phyloP scores from a whole-genome alignment of 768 basidiomycete species.

The Pisolithus sp. region DNA sequence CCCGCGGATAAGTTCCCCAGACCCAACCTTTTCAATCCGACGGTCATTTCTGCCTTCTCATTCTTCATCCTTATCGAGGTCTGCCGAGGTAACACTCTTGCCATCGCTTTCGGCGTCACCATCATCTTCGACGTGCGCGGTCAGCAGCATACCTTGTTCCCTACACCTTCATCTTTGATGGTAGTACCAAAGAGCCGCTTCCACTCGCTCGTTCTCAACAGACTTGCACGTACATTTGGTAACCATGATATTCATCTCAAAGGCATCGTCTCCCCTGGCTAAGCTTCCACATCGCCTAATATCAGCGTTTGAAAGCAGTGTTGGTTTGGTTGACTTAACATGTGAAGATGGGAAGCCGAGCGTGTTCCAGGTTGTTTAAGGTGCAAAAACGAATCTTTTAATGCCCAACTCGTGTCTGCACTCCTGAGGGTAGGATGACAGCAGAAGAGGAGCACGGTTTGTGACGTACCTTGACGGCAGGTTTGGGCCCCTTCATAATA shows the following conservation, averaged over 20 bases:
- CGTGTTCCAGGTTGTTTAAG: slow-evolving; percentile 20
- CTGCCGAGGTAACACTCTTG: slow-evolving; percentile 15
- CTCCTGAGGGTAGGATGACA: background rate
- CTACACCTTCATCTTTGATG: slow-evolving; percentile 22
- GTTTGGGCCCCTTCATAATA: slow-evolving; percentile 66
- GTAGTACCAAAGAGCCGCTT: slow-evolving; percentile 45
- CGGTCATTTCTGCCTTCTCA: slow-evolving; percentile 30
- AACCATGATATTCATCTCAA: slow-evolving; percentile 67
- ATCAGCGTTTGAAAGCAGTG: slow-evolving; percentile 59
- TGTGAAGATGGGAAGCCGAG: slow-evolving; percentile 19
- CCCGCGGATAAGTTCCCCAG: slow-evolving; percentile 71
- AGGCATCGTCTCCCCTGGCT: slow-evolving; percentile 57
- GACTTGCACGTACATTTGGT: slow-evolving; percentile 73
- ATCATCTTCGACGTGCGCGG: slow-evolving; percentile 36
- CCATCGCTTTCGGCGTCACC: slow-evolving; percentile 20
- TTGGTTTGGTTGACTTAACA: slow-evolving; percentile 71
- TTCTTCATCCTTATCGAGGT: slow-evolving; percentile 23
- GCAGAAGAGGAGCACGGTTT: background rate
- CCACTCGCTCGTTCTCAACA: slow-evolving; percentile 63
- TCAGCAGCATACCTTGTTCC: slow-evolving; percentile 38
- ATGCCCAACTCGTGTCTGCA: too few relatives aligned
- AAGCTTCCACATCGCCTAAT: slow-evolving; percentile 71
- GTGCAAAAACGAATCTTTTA: background rate
- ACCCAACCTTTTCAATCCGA: slow-evolving; percentile 54
- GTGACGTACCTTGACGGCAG: slow-evolving; percentile 57